Conservation (phyloP, 192 early-diverging fungal genomes). For the Allomyces macrogynus region DNA sequence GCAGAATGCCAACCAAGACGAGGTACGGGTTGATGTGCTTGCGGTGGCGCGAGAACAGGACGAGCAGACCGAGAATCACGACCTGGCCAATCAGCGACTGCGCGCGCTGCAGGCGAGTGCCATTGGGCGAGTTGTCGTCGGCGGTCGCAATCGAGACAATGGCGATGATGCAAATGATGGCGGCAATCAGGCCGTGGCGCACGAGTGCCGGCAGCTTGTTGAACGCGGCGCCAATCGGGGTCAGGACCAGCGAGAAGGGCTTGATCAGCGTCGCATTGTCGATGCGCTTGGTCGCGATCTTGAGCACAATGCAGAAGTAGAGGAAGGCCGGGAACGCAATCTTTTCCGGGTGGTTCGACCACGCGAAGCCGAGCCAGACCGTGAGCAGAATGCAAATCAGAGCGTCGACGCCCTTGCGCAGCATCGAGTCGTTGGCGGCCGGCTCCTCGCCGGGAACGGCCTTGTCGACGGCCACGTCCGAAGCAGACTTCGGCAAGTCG, state of each 20-base stretch:
- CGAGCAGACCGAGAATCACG: slow-evolving; percentile 26
- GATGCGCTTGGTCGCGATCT: neutral
- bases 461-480: no score
- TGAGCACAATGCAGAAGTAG: neutral
- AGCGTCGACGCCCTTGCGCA: no score
- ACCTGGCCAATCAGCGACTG: slow-evolving; percentile 54
- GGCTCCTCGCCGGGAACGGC: no score
- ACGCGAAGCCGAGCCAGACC: no score
- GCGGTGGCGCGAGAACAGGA: slow-evolving; percentile 35
- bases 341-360: neutral
- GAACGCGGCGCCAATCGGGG: neutral
- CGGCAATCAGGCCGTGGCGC: neutral
- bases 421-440: no score
- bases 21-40: slow-evolving; percentile 52
- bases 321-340: neutral
- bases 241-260: neutral
- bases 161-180: slow-evolving; percentile 17
- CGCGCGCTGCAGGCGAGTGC: slow-evolving; percentile 44
- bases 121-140: slow-evolving; percentile 16
- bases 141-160: slow-evolving; percentile 32
- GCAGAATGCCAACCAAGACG: slow-evolving; percentile 37
- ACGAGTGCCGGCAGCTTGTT: neutral
- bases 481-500: no score
- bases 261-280: neutral
- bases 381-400: no score